phyloP scores from a whole-genome alignment of 139 green algal species.

The Coelastrella sp. region DNA sequence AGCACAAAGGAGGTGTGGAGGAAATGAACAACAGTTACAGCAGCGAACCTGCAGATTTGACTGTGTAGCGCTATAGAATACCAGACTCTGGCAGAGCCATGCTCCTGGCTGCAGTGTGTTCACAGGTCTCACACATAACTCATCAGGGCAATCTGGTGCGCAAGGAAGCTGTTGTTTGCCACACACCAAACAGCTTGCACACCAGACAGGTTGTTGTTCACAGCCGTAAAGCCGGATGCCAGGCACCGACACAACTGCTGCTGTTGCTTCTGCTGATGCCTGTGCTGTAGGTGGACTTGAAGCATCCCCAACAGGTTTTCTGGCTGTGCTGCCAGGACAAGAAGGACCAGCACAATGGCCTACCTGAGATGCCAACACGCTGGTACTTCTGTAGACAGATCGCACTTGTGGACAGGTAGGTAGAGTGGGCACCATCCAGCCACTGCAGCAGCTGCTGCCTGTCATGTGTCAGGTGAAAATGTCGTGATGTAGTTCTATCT shows the following conservation, averaged over 20 bases:
- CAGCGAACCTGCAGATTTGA: no score
- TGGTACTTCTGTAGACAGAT: slow-evolving; percentile 89
- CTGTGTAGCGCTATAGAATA: no score
- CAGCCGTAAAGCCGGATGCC: no score
- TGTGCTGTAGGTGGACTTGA: slow-evolving; percentile 60
- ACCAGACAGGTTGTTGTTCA: not conserved
- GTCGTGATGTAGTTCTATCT: not conserved
- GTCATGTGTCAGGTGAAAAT: no score
- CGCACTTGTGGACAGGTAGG: slow-evolving; percentile 28
- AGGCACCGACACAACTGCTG: not conserved
- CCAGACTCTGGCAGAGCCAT: no score
- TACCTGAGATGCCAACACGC: slow-evolving; percentile 30
- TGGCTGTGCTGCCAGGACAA: slow-evolving; percentile 51
- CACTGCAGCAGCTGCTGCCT: not conserved
- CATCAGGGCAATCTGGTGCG: no score
- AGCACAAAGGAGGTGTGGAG: not conserved
- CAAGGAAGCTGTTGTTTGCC: not conserved
- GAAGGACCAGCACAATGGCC: not conserved
- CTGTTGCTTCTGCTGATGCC: not conserved
- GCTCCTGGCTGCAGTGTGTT: no score
- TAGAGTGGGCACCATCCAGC: not conserved
- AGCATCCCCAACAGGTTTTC: slow-evolving; percentile 66
- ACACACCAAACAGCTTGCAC: not conserved
- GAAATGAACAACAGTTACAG: no score
- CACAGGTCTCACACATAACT: no score